Percentiles rank a stretch among this genome's conserved stretches.
phyloP scores from a whole-genome alignment of 805 yeast genomes.

The Zygoascus ofunaensis region DNA sequence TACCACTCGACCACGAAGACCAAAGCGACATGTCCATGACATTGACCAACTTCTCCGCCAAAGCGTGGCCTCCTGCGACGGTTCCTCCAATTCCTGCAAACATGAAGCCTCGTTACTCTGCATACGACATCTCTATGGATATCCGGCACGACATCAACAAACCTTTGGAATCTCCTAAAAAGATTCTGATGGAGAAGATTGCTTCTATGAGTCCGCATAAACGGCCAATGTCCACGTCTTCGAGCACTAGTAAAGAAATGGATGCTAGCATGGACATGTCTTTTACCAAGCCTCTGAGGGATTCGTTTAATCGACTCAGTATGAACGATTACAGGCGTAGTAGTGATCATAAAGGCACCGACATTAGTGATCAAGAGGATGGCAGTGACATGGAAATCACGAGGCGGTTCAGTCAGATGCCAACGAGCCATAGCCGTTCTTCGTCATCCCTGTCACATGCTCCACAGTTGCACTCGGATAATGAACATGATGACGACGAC shows the following conservation, averaged over 20 bases:
- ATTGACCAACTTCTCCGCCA: not conserved
- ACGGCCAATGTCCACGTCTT: not conserved
- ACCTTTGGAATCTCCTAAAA: constrained; percentile 1
- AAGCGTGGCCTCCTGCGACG: not conserved
- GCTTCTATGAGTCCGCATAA: constrained; percentile 4
- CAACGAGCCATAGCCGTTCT: not conserved
- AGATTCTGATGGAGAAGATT: not conserved
- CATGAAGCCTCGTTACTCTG: not conserved
- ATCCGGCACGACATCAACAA: not conserved
- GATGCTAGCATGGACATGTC: constrained; percentile 18
- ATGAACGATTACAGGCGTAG: not conserved
- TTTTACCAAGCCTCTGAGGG: constrained; percentile 12
- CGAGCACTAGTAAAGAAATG: not conserved
- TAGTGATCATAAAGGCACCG: not conserved
- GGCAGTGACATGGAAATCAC: constrained; percentile 15
- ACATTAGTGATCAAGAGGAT: constrained; percentile 4
- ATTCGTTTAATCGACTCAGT: not conserved
- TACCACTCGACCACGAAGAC: too few relatives aligned
- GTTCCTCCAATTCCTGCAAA: not conserved
- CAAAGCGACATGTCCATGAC: not conserved
- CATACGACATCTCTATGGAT: not conserved
- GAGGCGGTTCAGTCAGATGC: constrained; percentile 5
- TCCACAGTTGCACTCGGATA: constrained; percentile 3
- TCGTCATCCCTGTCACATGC: too few relatives aligned
- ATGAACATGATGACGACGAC: constrained; percentile 11